Conservation (phyloP, 192 early-diverging fungal species). For the Pecoramyces ruminantium region DNA sequence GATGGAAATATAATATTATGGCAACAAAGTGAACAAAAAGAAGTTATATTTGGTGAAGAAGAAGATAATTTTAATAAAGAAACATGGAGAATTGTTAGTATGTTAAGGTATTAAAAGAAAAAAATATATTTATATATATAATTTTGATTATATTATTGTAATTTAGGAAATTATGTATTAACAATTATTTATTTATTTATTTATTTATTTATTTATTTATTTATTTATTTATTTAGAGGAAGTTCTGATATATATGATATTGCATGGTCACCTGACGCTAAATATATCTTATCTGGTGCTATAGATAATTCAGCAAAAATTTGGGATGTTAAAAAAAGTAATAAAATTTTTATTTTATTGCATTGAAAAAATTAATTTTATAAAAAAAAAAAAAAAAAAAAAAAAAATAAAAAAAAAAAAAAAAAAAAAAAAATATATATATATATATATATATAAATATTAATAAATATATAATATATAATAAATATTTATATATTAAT, state of each 20-base stretch:
- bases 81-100: constrained; percentile 49
- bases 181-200: too few species aligned
- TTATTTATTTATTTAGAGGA: constrained; percentile 37
- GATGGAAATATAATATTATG: constrained; percentile 80
- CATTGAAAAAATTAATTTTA: not conserved
- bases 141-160: too few species aligned
- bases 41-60: constrained; percentile 13
- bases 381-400: not conserved
- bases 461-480: too few species aligned
- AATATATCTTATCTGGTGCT: constrained; percentile 63
- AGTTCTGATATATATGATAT: constrained; percentile 77
- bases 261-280: constrained; percentile 79
- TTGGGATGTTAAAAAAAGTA: constrained; percentile 62
- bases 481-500: not conserved
- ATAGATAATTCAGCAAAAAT: constrained; percentile 77
- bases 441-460: not conserved
- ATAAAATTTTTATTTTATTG: not conserved
- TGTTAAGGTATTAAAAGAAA: constrained; percentile 31
- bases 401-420: not conserved
- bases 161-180: too few species aligned
- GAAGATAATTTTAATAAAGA: constrained; percentile 43
- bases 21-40: constrained; percentile 42
- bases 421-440: not conserved
- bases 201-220: too few species aligned
- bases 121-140: too few species aligned